Percentiles rank a stretch among this genome's conserved stretches.
Evolutionary conservation across 2,329 filamentous ascomycete species (phyloP).

Genomic region (Cordyceps militaris): DNA sequence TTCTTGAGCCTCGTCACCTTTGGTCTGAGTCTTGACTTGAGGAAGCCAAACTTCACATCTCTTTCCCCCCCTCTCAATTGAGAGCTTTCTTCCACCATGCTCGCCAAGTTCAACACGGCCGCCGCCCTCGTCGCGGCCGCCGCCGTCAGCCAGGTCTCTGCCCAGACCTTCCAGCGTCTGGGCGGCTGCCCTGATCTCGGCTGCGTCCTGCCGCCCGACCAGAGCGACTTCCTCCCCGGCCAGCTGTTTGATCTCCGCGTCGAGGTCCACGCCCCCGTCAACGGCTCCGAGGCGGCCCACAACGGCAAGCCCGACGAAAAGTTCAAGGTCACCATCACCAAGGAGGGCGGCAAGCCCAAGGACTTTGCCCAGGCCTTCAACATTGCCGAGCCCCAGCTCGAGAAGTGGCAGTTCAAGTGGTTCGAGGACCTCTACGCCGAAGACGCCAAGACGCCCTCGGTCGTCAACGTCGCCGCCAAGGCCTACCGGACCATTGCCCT

Average conservation of each 20-base stretch:
- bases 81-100: slow-evolving; percentile 19
- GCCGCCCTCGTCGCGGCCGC: slow-evolving; percentile 21
- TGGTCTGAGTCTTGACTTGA: neutral
- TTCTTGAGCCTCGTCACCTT: neutral
- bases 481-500: slow-evolving; percentile 69
- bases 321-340: slow-evolving; percentile 69
- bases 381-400: slow-evolving; percentile 62
- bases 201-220: slow-evolving; percentile 54
- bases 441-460: slow-evolving; percentile 59
- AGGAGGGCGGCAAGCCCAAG: slow-evolving; percentile 48
- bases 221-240: slow-evolving; percentile 74
- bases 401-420: slow-evolving; percentile 80
- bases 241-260: slow-evolving; percentile 80
- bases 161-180: slow-evolving; percentile 53
- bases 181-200: slow-evolving; percentile 53
- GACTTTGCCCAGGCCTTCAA: slow-evolving; percentile 61
- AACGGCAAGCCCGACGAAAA: slow-evolving; percentile 61
- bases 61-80: slow-evolving; percentile 1
- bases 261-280: slow-evolving; percentile 73
- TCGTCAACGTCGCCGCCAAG: slow-evolving; percentile 76
- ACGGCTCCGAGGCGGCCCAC: slow-evolving; percentile 72
- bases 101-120: slow-evolving; percentile 31
- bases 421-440: slow-evolving; percentile 76
- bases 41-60: neutral
- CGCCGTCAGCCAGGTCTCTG: slow-evolving; percentile 34